phyloP scores from a whole-genome alignment of 108 stramenopile species.

The Aurantiochytrium sp. region DNA sequence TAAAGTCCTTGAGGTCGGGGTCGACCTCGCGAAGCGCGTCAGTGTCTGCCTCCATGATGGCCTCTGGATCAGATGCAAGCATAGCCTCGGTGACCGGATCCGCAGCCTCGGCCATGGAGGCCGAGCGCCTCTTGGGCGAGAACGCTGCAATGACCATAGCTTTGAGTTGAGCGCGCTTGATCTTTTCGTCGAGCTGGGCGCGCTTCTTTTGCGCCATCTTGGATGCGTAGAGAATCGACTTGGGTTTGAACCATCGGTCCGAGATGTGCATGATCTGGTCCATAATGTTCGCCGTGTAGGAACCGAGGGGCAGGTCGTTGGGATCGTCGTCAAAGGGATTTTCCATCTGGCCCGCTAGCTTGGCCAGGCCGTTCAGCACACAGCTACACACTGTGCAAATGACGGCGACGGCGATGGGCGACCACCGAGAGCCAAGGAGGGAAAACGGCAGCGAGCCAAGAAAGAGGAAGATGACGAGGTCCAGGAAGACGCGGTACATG shows the following conservation, averaged over 20 bases:
- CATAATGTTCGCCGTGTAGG: neutral
- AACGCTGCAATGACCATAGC: neutral
- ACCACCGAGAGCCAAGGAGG: neutral
- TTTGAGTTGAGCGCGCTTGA: slow-evolving; percentile 1
- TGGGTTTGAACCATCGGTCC: slow-evolving; percentile 13
- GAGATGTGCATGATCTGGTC: neutral
- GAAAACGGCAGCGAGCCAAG: neutral
- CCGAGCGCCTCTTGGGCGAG: neutral
- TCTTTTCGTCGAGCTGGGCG: neutral
- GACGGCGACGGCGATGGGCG: neutral
- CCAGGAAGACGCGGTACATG: neutral
- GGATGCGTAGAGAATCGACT: neutral
- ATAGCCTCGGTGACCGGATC: too few relatives aligned
- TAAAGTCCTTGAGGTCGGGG: too few relatives aligned
- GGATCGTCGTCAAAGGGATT: slow-evolving; percentile 17
- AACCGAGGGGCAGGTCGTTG: neutral
- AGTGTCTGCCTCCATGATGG: too few relatives aligned
- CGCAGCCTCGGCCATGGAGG: neutral
- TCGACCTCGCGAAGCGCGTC: too few relatives aligned
- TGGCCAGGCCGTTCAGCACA: slow-evolving; percentile 14
- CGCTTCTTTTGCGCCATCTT: slow-evolving; percentile 18
- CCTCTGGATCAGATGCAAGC: too few relatives aligned
- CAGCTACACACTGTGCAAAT: slow-evolving; percentile 23
- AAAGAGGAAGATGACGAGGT: neutral
- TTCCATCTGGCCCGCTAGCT: neutral